Evolutionary conservation across 805 yeast genomes (phyloP), one percentile per base, ranked within the genome.

Genomic region (Sungouiozyma intestinalis): DNA sequence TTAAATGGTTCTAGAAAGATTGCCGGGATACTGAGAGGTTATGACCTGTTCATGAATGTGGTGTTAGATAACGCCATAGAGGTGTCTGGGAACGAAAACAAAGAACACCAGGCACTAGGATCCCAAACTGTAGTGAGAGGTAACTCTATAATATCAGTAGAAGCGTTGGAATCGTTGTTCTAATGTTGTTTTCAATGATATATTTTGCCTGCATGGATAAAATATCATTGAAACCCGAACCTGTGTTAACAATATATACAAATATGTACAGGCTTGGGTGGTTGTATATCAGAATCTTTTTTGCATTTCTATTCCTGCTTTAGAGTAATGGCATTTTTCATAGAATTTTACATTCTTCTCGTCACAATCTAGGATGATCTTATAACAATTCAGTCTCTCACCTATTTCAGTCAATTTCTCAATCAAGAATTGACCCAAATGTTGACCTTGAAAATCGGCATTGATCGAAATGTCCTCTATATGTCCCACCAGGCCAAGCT

Each of bases 381-480:
- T 90, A 65, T 90, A 90, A 55, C 94, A 86, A 4, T 90, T 92
- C 13, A 53, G 56, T 2, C 63, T 53, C 40, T 71, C 51, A 2
- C 84, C 96, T 24, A 83, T 55, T 18, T 67, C 64, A 3, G 80
- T 73, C 55, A 90, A 68, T 7, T 73, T 66, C 15, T 69, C 65
- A 49, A 90, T 84, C 62, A 90, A 59, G 15, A 70, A 64, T 50
- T 71, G 67, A 0, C 98, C 98, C 38, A 90, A 66, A 51, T 76
- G 76, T 57, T 81, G 79, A 5, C 98, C 98, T 56, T 88, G 97
- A 57, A 84, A 84, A 16, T 70, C 64, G 24, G 60, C 57, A 16
- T 77, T 70, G 3, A 90, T 94, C 1, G 97, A 81, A 46, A 90
- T 90, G 59, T 90, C 98, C 57, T 90, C 98, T 48, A 90, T 82